Percentiles rank a stretch among this genome's conserved stretches.
These are phyloP conservation scores for Aspergillus jensenii DNA, from an alignment of 2,329 filamentous ascomycete genomes.

Conservation along the genomic window DNA sequence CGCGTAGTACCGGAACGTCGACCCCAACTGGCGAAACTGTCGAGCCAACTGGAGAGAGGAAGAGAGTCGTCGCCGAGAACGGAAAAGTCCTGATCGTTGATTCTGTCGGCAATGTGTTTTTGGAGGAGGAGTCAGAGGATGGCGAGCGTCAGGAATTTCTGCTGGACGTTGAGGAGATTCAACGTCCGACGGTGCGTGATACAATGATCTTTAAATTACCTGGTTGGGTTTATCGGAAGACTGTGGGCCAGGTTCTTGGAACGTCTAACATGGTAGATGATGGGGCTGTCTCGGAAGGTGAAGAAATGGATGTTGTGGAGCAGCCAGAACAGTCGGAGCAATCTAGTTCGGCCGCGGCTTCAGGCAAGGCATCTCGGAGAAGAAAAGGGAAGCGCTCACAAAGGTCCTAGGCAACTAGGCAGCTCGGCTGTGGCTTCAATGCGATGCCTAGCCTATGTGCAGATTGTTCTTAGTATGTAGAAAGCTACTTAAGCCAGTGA, in stretches of 20 bases:
- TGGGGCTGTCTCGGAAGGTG: conserved; percentile 15
- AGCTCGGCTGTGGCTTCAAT: background rate
- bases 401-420: conserved; percentile 19
- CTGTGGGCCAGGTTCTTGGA: conserved; percentile 30
- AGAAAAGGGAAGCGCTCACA: conserved; percentile 32
- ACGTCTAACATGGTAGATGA: conserved; percentile 11
- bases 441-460: background rate
- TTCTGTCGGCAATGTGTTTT: conserved; percentile 84
- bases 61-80: conserved; percentile 88
- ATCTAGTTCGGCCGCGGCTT: conserved; percentile 24
- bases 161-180: conserved; percentile 84
- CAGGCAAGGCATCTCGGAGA: conserved; percentile 22
- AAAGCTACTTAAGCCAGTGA: background rate
- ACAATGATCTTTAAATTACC: conserved; percentile 82
- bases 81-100: conserved; percentile 94
- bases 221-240: conserved; percentile 64
- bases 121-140: conserved; percentile 90
- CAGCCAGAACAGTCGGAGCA: conserved; percentile 23
- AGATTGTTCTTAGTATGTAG: background rate
- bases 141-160: conserved; percentile 80
- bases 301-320: conserved; percentile 22
- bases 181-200: conserved; percentile 72
- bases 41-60: conserved; percentile 73
- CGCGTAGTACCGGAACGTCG: conserved; percentile 45
- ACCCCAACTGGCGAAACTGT: conserved; percentile 54